Conservation (phyloP, 192 early-diverging fungal species). For the Coemansia sp. region DNA sequence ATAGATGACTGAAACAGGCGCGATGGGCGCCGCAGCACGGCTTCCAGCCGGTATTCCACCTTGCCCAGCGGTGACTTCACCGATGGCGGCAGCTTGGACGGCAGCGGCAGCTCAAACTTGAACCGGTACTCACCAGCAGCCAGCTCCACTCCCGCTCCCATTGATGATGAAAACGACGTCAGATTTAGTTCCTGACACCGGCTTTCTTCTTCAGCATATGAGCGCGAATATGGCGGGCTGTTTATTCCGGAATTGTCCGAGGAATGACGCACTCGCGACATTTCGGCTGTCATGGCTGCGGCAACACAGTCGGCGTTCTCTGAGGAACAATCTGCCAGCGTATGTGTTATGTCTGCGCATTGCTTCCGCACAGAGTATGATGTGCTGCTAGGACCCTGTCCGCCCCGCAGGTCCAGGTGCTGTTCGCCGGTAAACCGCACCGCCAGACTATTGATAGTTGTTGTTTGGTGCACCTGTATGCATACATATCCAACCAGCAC, state of each 20-base stretch:
- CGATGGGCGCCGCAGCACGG: conserved; percentile 7
- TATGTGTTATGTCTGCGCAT: conserved; percentile 23
- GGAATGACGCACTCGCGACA: conserved; percentile 6
- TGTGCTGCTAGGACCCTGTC: conserved; percentile 32
- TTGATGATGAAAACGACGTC: conserved; percentile 2
- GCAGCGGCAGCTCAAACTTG: conserved; percentile 39
- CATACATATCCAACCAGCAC: conserved; percentile 31
- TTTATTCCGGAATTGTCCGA: conserved; percentile 1
- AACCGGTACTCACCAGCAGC: conserved; percentile 37
- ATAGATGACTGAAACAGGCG: conserved; percentile 13
- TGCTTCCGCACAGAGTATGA: conserved; percentile 10
- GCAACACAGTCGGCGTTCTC: conserved; percentile 6
- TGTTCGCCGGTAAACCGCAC: conserved; percentile 28
- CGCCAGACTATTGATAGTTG: conserved; percentile 10
- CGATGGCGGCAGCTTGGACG: conserved; percentile 25
- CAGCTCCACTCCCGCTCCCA: conserved; percentile 6
- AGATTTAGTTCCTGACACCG: neutral
- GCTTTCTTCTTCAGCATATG: conserved; percentile 4
- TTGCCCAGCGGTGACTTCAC: conserved; percentile 27
- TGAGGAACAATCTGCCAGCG: conserved; percentile 10
- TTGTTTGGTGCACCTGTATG: conserved; percentile 10
- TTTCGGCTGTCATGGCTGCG: conserved; percentile 9
- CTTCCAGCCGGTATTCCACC: conserved; percentile 17
- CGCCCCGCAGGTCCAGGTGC: conserved; percentile 31
- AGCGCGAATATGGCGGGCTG: conserved; percentile 5